These are phyloP conservation scores for Paecilomyces fulvus DNA, from an alignment of 2,329 filamentous ascomycete species.

Conservation along the genomic window DNA sequence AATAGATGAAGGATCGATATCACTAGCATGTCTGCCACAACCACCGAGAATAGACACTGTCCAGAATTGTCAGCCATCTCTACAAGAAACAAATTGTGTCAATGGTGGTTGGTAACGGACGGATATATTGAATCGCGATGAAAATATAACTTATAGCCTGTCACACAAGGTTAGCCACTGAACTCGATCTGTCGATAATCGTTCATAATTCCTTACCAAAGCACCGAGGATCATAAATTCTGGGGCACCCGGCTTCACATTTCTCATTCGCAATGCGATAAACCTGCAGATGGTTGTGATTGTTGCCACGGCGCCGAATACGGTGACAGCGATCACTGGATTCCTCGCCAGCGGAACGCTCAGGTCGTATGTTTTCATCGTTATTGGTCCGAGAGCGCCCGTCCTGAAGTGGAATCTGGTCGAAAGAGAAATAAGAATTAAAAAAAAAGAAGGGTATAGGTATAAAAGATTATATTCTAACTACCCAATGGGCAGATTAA, in stretches of 20 bases:
- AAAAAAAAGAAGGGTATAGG: background rate
- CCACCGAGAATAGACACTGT: background rate
- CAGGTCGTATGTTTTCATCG: background rate
- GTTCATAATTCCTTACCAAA: background rate
- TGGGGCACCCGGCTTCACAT: background rate
- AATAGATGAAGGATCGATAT: background rate
- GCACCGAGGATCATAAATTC: background rate
- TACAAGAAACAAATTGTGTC: background rate
- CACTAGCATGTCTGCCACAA: background rate
- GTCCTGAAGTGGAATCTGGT: background rate
- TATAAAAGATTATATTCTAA: background rate
- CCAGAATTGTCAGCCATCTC: background rate
- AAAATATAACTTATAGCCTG: background rate
- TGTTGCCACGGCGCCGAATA: background rate
- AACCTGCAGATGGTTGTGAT: background rate
- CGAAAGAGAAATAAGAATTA: background rate
- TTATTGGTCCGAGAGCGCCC: background rate
- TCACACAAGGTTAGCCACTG: background rate
- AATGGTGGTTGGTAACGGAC: background rate
- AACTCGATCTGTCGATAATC: background rate
- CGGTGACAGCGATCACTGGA: background rate
- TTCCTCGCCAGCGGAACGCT: background rate
- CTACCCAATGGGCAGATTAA: background rate
- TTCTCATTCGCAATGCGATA: background rate
- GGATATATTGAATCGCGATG: background rate